These are phyloP conservation scores for Kandelia obovata DNA, from an alignment of 345 rosid genomes.

Conservation along the genomic window DNA sequence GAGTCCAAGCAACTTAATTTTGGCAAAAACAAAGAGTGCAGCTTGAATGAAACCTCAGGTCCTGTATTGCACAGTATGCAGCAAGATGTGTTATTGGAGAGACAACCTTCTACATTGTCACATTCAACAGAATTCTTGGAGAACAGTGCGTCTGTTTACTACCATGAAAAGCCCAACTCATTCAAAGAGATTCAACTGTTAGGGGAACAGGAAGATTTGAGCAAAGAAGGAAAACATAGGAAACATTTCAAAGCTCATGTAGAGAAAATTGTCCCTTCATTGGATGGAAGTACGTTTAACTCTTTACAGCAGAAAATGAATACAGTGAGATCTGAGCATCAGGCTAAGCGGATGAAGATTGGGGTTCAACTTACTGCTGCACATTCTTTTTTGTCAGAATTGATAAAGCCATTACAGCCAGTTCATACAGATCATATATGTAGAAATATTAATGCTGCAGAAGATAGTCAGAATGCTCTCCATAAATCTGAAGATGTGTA, in stretches of 20 bases:
- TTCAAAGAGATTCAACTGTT: slow-evolving; percentile 21
- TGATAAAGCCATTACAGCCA: slow-evolving; percentile 22
- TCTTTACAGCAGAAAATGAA: slow-evolving; percentile 21
- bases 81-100: slow-evolving; percentile 20
- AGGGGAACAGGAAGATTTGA: slow-evolving; percentile 21
- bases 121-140: slow-evolving; percentile 20
- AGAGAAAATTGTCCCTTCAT: slow-evolving; percentile 1
- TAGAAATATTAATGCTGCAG: slow-evolving; percentile 14
- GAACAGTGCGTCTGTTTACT: slow-evolving; percentile 21
- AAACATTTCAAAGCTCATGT: slow-evolving; percentile 24
- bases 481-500: slow-evolving; percentile 21
- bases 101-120: slow-evolving; percentile 18
- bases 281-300: slow-evolving; percentile 14
- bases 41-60: slow-evolving; percentile 20
- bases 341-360: slow-evolving; percentile 47
- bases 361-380: slow-evolving; percentile 22
- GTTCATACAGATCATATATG: slow-evolving; percentile 16
- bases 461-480: slow-evolving; percentile 11
- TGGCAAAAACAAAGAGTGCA: slow-evolving; percentile 31
- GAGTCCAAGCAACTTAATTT: slow-evolving; percentile 44
- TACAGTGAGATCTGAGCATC: slow-evolving; percentile 19
- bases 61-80: slow-evolving; percentile 22
- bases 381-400: slow-evolving; percentile 35
- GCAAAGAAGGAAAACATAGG: slow-evolving; percentile 20
- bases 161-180: slow-evolving; percentile 22